Percentiles rank a stretch among this genome's conserved stretches.
Evolutionary conservation across 805 yeast species (phyloP).

Genomic region (Helenozyma baotianmanensis): DNA sequence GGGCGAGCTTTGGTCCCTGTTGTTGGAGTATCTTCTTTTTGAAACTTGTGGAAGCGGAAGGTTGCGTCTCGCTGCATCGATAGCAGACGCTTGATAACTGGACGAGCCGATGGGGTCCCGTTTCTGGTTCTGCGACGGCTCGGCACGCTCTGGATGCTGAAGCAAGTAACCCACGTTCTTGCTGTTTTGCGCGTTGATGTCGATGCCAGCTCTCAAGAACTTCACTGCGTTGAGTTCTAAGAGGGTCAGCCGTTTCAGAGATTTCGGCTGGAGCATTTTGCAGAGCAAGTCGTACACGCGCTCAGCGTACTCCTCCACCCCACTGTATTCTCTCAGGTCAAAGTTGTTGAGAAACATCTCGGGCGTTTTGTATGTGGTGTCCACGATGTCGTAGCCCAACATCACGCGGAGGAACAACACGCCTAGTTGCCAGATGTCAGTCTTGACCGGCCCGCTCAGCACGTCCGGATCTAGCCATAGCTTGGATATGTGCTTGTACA

Average conservation of each 20-base stretch:
- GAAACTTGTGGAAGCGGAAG: conserved; percentile 3
- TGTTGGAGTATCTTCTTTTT: conserved; percentile 22
- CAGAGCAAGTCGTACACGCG: conserved; percentile 63
- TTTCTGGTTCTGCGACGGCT: background rate
- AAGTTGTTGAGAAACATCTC: conserved; percentile 32
- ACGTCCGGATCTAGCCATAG: conserved; percentile 84
- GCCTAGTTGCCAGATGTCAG: conserved; percentile 94
- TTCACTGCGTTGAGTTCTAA: conserved; percentile 79
- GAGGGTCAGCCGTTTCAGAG: conserved; percentile 74
- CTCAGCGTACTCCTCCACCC: conserved; percentile 64
- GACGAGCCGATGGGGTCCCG: conserved; percentile 12
- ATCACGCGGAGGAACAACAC: conserved; percentile 51
- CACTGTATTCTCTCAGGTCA: conserved; percentile 33
- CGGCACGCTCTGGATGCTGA: background rate
- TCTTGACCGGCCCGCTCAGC: conserved; percentile 49
- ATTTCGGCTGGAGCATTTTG: conserved; percentile 58
- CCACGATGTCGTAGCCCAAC: conserved; percentile 50
- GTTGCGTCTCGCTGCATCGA: conserved; percentile 11
- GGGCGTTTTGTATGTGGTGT: conserved; percentile 53
- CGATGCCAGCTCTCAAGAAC: conserved; percentile 66
- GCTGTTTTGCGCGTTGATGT: background rate
- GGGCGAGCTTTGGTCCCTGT: conserved; percentile 2
- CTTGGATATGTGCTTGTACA: conserved; percentile 19
- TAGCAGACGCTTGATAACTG: conserved; percentile 7
- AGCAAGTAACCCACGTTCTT: background rate